Percentiles rank a stretch among this genome's conserved stretches.
Conservation (phyloP, 140 eudicot genomes). For the Ambrosia hybrid region DNA sequence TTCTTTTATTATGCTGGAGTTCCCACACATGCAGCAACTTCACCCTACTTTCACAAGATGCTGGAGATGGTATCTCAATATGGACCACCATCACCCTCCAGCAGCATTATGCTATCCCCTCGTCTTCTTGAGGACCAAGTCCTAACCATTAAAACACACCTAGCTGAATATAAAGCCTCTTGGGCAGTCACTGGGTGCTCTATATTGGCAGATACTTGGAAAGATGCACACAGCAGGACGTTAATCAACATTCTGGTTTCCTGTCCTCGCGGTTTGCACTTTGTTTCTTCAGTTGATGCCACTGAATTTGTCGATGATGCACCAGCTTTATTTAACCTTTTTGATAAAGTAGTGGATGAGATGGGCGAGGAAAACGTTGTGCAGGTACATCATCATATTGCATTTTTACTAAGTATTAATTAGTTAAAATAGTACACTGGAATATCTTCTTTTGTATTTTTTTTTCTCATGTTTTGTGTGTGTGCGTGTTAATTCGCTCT, state of each 20-base stretch:
- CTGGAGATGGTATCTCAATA: slow-evolving; percentile 79
- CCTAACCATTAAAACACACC: slow-evolving; percentile 54
- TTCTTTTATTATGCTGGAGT: slow-evolving; percentile 91
- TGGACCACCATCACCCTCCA: slow-evolving; percentile 69
- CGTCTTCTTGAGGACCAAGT: slow-evolving; percentile 80
- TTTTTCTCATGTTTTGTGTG: neutral
- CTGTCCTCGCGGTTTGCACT: slow-evolving; percentile 92
- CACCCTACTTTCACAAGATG: slow-evolving; percentile 92
- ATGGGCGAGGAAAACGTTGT: slow-evolving; percentile 94
- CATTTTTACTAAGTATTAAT: neutral
- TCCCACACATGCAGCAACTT: slow-evolving; percentile 80
- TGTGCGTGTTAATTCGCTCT: slow-evolving; percentile 15
- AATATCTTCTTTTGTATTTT: neutral
- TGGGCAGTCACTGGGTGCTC: slow-evolving; percentile 98
- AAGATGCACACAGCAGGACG: slow-evolving; percentile 61
- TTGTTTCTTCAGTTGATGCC: slow-evolving; percentile 81
- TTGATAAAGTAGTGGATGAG: slow-evolving; percentile 85
- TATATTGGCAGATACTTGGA: slow-evolving; percentile 94
- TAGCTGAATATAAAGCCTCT: slow-evolving; percentile 75
- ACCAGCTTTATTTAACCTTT: slow-evolving; percentile 54
- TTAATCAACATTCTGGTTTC: slow-evolving; percentile 79
- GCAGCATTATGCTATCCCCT: slow-evolving; percentile 55
- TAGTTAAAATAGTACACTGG: no score
- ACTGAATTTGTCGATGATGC: slow-evolving; percentile 66
- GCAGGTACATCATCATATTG: slow-evolving; percentile 54